These are phyloP conservation scores for Pseudocercospora pini-densiflorae DNA, from an alignment of 2,329 filamentous ascomycete genomes.

Conservation along the genomic window DNA sequence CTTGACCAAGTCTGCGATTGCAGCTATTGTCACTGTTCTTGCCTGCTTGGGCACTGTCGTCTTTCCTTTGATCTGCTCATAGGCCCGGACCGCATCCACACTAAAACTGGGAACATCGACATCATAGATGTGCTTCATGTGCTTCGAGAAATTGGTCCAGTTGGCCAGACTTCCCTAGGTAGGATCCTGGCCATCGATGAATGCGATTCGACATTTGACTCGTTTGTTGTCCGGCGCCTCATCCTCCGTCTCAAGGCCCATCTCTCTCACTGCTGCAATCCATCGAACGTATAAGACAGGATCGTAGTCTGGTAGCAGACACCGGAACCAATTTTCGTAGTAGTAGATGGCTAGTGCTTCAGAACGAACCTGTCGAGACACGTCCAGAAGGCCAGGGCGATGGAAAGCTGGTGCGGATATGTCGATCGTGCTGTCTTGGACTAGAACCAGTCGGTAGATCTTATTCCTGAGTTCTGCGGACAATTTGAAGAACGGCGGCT, in stretches of 20 bases:
- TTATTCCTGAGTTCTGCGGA: constrained; percentile 26
- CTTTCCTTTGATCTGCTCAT: no score
- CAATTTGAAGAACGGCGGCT: no score
- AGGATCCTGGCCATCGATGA: neutral
- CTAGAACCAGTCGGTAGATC: constrained; percentile 21
- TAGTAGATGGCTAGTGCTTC: constrained; percentile 19
- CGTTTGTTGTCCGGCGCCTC: neutral
- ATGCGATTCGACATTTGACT: no score
- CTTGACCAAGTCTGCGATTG: neutral
- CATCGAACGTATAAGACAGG: neutral
- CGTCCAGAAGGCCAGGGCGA: neutral
- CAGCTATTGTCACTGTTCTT: no score
- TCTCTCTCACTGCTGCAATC: neutral
- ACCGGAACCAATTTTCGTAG: constrained; percentile 15
- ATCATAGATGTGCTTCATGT: neutral
- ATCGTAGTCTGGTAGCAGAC: neutral
- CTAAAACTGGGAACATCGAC: neutral
- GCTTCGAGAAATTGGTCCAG: constrained; percentile 11
- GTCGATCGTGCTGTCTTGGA: neutral
- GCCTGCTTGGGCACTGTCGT: no score
- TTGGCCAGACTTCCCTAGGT: constrained; percentile 2
- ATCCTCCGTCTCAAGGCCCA: neutral
- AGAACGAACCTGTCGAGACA: constrained; percentile 4
- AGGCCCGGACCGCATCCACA: no score
- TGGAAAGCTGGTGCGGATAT: neutral